Evolutionary conservation across 2,329 filamentous ascomycete genomes (phyloP), one percentile per base, ranked within the genome.

Genomic region (Talaromyces sp.): DNA sequence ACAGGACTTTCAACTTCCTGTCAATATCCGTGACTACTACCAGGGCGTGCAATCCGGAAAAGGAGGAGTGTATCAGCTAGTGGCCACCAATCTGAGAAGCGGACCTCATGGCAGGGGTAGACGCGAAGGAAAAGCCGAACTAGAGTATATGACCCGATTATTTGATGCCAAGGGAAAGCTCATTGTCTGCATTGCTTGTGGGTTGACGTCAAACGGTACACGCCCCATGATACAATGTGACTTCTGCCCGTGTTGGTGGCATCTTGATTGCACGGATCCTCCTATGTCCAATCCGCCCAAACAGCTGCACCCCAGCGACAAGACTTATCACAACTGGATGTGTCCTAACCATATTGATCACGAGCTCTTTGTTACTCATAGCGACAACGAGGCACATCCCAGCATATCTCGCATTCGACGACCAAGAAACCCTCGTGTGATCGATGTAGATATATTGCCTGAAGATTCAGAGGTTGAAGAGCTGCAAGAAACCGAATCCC

Each of bases 231-330:
- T 97, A 66, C 86, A 89, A 52, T 99, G 93, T 78, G 92, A 92
- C 74, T 85, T 84, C 69, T 99, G 93, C 75, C 81, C 85, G 13
- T 82, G 91, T 35, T 84, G 88, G 70, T 99, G 93, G 89, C 95
- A 99, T 77, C 81, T 96, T 56, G 93, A 98, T 75, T 99, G 95
- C 75, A 80, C 96, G 17, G 88, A 96, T 70, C 90, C 91, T 29
- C 93, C 93, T 35, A 78, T 93, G 70, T 86, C 92, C 35, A 86
- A 89, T 59, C 89, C 91, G 43, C 93, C 93, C 11, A 83, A 86
- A 58, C 77, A 79, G 61, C 73, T 71, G 51, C 64, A 64, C 60
- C 72, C 65, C 71, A 82, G 68, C 56, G 80, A 80, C 65, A 80
- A 80, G 56, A 81, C 88, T 56, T 86, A 88, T 53, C 79, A 81